Evolutionary conservation across 495 filamentous ascomycete species (phyloP).

Genomic region (Aspergillus steynii): DNA sequence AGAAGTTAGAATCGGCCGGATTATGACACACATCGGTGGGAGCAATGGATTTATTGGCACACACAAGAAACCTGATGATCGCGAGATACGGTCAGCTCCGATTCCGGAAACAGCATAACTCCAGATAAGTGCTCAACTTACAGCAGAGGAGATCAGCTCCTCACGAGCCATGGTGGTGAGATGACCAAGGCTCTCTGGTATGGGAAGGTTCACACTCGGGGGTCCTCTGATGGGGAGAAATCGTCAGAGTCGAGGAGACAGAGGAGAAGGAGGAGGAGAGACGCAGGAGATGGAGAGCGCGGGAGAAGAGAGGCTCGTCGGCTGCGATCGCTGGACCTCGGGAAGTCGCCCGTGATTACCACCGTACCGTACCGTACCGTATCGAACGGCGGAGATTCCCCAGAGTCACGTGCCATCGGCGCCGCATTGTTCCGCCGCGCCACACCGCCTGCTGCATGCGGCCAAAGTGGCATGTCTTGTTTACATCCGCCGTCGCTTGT

Average conservation of each 20-base stretch:
- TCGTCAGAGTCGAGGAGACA: background rate
- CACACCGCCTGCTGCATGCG: constrained; percentile 40
- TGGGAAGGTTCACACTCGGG: background rate
- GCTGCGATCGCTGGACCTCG: constrained; percentile 40
- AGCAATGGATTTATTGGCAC: constrained; percentile 5
- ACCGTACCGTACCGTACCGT: constrained; percentile 6
- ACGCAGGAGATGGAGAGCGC: constrained; percentile 7
- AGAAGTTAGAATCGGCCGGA: constrained; percentile 21
- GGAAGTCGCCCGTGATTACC: constrained; percentile 24
- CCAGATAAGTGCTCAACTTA: constrained; percentile 42
- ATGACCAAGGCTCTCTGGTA: constrained; percentile 12
- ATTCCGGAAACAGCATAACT: constrained; percentile 13
- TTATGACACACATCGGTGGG: constrained; percentile 3
- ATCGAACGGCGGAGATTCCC: constrained; percentile 35
- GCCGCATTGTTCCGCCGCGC: constrained; percentile 12
- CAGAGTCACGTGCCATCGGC: constrained; percentile 36
- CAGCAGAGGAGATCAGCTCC: constrained; percentile 81
- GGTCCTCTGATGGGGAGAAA: background rate
- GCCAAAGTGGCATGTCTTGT: constrained; percentile 31
- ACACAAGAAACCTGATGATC: constrained; percentile 42
- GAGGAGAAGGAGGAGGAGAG: constrained; percentile 14
- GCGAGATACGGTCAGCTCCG: constrained; percentile 23
- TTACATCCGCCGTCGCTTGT: constrained; percentile 22
- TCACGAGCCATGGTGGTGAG: constrained; percentile 69
- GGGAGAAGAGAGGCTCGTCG: constrained; percentile 18